phyloP scores from a whole-genome alignment of 1,284 basidiomycete genomes.

The Cystobasidium slooffiae region DNA sequence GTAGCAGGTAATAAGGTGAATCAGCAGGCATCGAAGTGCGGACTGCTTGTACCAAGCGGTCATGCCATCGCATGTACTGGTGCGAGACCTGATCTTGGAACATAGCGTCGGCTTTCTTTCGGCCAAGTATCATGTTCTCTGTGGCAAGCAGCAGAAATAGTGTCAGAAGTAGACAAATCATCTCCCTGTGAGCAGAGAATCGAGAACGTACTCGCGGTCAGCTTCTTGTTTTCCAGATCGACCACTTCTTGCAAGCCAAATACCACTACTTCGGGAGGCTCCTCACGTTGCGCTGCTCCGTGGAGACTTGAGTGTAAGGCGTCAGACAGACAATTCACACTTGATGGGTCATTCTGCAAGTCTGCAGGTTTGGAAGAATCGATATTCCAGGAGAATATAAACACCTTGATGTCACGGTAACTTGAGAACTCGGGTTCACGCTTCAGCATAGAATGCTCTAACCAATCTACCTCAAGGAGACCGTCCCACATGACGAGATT shows the following conservation, averaged over 20 bases:
- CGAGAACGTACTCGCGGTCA: constrained; percentile 71
- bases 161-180: background rate
- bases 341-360: constrained; percentile 64
- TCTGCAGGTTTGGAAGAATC: constrained; percentile 82
- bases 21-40: constrained; percentile 41
- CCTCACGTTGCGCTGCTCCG: background rate
- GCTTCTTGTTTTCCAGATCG: constrained; percentile 86
- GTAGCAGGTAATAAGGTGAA: constrained; percentile 73
- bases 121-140: constrained; percentile 77
- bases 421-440: constrained; percentile 76
- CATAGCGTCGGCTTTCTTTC: constrained; percentile 71
- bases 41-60: constrained; percentile 75
- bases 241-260: constrained; percentile 97
- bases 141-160: constrained; percentile 14
- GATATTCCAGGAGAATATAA: constrained; percentile 93
- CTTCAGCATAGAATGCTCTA: constrained; percentile 76
- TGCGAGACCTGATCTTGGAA: constrained; percentile 59
- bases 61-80: constrained; percentile 85
- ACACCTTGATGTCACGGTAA: constrained; percentile 74
- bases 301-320: constrained; percentile 61
- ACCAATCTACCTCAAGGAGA: constrained; percentile 79
- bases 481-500: constrained; percentile 88
- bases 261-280: constrained; percentile 79
- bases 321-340: constrained; percentile 75
- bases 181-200: constrained; percentile 12